Conservation (phyloP, 164 flowering plant genomes). For the Annona cherimola region DNA sequence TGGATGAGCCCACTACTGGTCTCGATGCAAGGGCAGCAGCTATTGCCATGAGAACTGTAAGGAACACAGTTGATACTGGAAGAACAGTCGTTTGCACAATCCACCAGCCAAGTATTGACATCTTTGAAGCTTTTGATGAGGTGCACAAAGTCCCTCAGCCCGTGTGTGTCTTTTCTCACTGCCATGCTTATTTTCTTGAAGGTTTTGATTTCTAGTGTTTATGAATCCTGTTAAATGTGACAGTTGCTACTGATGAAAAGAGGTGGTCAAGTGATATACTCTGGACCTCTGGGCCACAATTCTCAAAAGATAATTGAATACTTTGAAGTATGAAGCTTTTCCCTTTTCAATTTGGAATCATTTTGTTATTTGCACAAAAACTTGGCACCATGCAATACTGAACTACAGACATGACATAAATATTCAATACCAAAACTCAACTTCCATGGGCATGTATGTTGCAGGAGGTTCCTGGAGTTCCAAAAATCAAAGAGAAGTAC, state of each 20-base stretch:
- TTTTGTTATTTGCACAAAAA: neutral
- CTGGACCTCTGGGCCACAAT: slow-evolving; percentile 75
- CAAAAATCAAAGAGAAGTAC: slow-evolving; percentile 69
- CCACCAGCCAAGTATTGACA: slow-evolving; percentile 98
- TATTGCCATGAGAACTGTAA: slow-evolving; percentile 95
- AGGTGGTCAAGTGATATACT: slow-evolving; percentile 92
- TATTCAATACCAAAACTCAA: neutral
- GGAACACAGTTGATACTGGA: slow-evolving; percentile 98
- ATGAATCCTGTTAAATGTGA: neutral
- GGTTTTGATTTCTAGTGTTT: neutral
- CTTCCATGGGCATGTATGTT: neutral
- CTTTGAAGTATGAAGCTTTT: slow-evolving; percentile 53
- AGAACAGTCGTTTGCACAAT: slow-evolving; percentile 98
- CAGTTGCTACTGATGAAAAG: slow-evolving; percentile 83
- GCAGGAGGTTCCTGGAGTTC: slow-evolving; percentile 78
- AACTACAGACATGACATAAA: neutral
- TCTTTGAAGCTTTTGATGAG: slow-evolving; percentile 98
- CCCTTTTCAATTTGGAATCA: neutral
- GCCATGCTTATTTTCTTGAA: neutral
- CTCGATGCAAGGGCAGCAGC: slow-evolving; percentile 99
- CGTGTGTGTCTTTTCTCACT: neutral
- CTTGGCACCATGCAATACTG: neutral
- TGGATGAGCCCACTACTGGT: slow-evolving; percentile 99
- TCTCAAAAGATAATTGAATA: slow-evolving; percentile 75
- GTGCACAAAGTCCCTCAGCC: slow-evolving; percentile 21